Conservation (phyloP, 345 rosid genomes). For the Aquilaria yunnanensis region DNA sequence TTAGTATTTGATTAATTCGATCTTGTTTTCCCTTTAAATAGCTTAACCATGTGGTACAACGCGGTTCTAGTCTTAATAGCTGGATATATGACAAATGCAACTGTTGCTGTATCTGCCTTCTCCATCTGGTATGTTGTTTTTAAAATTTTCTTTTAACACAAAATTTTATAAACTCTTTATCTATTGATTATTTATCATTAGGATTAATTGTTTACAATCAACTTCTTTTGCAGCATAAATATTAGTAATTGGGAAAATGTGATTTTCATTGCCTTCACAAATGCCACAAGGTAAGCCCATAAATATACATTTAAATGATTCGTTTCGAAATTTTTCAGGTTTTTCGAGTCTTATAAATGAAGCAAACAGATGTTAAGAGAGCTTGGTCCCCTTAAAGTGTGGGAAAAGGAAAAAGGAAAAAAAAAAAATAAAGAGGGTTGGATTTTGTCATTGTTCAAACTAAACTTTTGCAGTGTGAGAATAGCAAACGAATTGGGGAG, state of each 20-base stretch:
- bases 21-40: neutral
- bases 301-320: neutral
- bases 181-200: neutral
- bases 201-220: neutral
- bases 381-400: neutral
- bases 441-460: neutral
- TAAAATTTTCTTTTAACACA: neutral
- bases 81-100: constrained; percentile 33
- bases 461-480: constrained; percentile 27
- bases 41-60: constrained; percentile 40
- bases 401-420: too few relatives aligned
- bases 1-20: neutral
- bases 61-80: constrained; percentile 27
- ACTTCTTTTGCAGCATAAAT: constrained; percentile 28
- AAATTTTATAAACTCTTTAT: neutral
- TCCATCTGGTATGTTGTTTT: constrained; percentile 29
- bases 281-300: constrained; percentile 19
- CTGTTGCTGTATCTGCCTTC: constrained; percentile 27
- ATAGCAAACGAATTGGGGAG: constrained; percentile 45
- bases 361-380: neutral
- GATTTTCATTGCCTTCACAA: constrained; percentile 35
- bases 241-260: constrained; percentile 25
- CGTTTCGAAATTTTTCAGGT: neutral
- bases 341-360: neutral
- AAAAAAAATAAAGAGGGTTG: too few relatives aligned